phyloP scores from a whole-genome alignment of 805 yeast species.

The Priceomyces carsonii region DNA sequence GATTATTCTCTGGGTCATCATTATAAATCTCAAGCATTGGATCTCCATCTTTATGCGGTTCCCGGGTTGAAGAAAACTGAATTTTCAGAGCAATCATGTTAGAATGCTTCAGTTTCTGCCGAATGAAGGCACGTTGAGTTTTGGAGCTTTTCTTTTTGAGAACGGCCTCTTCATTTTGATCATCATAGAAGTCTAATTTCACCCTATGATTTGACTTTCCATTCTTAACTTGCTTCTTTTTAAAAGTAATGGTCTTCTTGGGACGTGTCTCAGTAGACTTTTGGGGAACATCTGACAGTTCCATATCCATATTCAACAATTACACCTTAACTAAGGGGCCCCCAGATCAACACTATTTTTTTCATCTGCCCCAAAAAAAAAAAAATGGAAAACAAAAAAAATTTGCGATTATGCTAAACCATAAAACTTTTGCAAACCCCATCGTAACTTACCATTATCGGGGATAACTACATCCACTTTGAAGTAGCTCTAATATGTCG shows the following conservation, averaged over 20 bases:
- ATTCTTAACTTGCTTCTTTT: slow-evolving; percentile 12
- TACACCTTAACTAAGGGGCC: too few relatives aligned
- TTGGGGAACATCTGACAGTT: not conserved
- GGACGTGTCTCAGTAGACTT: not conserved
- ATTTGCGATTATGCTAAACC: too few relatives aligned
- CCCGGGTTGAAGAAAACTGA: too few relatives aligned
- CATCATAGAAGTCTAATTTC: slow-evolving; percentile 17
- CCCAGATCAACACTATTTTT: too few relatives aligned
- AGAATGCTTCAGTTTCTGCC: too few relatives aligned
- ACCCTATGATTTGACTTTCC: slow-evolving; percentile 7
- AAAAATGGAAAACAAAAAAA: slow-evolving; percentile 2
- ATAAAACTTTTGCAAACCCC: too few relatives aligned
- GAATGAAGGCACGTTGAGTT: slow-evolving; percentile 13
- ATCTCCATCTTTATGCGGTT: too few relatives aligned
- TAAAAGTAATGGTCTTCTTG: slow-evolving; percentile 5
- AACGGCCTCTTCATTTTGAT: slow-evolving; percentile 14
- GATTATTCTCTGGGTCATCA: slow-evolving; percentile 14
- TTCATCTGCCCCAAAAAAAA: not conserved
- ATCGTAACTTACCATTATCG: too few relatives aligned
- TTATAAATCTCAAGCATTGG: too few relatives aligned
- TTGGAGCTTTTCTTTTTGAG: slow-evolving; percentile 19
- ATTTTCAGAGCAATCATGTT: too few relatives aligned
- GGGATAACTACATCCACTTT: too few relatives aligned
- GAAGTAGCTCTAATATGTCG: slow-evolving; percentile 15
- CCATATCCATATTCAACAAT: slow-evolving; percentile 3